phyloP scores from a whole-genome alignment of 805 yeast species.

The Ogataea paraovalis region DNA sequence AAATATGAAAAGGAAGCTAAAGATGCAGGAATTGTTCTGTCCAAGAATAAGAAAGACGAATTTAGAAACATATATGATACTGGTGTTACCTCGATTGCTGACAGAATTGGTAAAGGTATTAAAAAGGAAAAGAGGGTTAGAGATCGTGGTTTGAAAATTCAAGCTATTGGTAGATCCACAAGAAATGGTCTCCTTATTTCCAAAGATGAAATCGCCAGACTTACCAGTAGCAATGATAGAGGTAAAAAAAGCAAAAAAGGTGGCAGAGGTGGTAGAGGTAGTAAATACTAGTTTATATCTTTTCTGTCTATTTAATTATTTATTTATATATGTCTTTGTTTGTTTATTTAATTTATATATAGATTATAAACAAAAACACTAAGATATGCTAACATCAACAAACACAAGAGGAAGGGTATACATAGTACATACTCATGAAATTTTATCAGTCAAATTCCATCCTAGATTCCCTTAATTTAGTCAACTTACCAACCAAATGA shows the following conservation, averaged over 20 bases:
- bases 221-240: conserved; percentile 24
- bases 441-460: conserved; percentile 30
- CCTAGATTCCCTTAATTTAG: conserved; percentile 48
- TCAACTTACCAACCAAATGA: conserved; percentile 50
- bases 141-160: conserved; percentile 75
- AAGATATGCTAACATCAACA: neutral
- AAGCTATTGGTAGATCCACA: conserved; percentile 72
- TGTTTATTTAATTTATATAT: neutral
- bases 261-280: conserved; percentile 6
- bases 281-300: conserved; percentile 1
- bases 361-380: conserved; percentile 1
- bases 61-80: conserved; percentile 53
- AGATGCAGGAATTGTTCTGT: conserved; percentile 86
- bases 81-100: conserved; percentile 48
- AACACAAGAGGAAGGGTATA: neutral
- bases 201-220: conserved; percentile 57
- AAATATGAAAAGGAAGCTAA: conserved; percentile 72
- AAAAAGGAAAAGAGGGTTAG: conserved; percentile 41
- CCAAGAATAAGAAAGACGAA: conserved; percentile 65
- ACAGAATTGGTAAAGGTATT: conserved; percentile 47
- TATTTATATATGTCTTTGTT: neutral
- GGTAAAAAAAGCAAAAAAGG: conserved; percentile 16
- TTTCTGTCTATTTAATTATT: no score
- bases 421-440: neutral
- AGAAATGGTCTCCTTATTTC: conserved; percentile 74